Evolutionary conservation across 116 monocot species (phyloP).

Genomic region (Papilionanthe hybrid): DNA sequence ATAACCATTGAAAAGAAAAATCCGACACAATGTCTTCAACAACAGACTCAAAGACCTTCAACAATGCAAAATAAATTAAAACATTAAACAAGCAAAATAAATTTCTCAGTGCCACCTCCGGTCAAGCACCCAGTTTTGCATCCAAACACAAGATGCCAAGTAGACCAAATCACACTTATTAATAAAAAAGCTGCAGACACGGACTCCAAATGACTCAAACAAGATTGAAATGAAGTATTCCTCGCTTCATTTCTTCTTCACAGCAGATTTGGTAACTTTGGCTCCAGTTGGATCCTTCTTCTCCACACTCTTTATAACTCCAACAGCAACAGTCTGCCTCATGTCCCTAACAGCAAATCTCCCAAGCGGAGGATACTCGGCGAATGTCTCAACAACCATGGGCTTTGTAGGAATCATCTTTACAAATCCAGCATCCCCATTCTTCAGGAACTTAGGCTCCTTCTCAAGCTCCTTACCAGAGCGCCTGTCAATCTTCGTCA

Average conservation of each 20-base stretch:
- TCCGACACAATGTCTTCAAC: too few relatives aligned
- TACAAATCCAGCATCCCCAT: conserved; percentile 18
- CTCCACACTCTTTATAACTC: too few relatives aligned
- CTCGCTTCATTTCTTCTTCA: conserved; percentile 16
- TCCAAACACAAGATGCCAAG: conserved; percentile 21
- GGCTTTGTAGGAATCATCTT: conserved; percentile 41
- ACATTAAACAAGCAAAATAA: too few relatives aligned
- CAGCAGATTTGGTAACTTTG: too few relatives aligned
- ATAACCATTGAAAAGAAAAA: too few relatives aligned
- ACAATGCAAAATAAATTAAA: too few relatives aligned
- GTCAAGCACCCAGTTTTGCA: conserved; percentile 39
- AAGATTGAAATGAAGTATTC: too few relatives aligned
- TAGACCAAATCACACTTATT: background rate
- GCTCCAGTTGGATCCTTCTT: too few relatives aligned
- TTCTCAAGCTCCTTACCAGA: too few relatives aligned
- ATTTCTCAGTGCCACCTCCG: conserved; percentile 15
- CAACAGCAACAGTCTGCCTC: conserved; percentile 33
- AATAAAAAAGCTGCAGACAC: background rate
- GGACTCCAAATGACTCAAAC: background rate
- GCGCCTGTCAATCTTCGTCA: conserved; percentile 6
- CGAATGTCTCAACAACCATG: conserved; percentile 38
- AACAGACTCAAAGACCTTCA: too few relatives aligned
- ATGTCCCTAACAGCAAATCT: conserved; percentile 42
- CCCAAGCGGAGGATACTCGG: conserved; percentile 32
- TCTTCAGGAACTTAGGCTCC: too few relatives aligned